Percentiles rank a stretch among this genome's conserved stretches.
Evolutionary conservation across 768 basidiomycete genomes (phyloP).

Genomic region (Leccinellum rugosiceps): DNA sequence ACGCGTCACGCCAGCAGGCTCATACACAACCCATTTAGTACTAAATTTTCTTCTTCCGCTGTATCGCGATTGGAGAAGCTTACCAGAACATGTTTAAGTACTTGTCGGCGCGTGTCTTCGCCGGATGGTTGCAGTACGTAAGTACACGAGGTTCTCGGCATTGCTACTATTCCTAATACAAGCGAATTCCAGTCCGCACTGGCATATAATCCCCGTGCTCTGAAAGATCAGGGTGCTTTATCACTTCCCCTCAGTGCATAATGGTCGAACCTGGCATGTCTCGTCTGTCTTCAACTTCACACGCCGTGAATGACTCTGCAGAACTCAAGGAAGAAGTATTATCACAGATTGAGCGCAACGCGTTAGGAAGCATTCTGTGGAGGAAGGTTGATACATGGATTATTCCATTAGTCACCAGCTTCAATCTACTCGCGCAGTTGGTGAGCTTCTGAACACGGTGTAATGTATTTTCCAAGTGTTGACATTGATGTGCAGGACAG

Average conservation of each 20-base stretch:
- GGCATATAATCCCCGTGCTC: too few relatives aligned
- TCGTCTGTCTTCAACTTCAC: neutral
- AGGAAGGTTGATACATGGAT: conserved; percentile 47
- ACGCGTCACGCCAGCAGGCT: too few relatives aligned
- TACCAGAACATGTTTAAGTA: too few relatives aligned
- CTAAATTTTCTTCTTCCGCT: too few relatives aligned
- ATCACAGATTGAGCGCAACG: conserved; percentile 4
- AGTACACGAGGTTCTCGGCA: too few relatives aligned
- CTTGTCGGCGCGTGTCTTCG: too few relatives aligned
- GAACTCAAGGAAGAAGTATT: conserved; percentile 3
- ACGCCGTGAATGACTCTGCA: neutral
- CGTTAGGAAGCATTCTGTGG: conserved; percentile 41
- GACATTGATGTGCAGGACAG: conserved; percentile 27
- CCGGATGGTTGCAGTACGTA: too few relatives aligned
- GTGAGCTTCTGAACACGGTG: conserved; percentile 30
- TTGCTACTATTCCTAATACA: too few relatives aligned
- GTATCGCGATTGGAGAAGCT: too few relatives aligned
- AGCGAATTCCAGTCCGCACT: too few relatives aligned
- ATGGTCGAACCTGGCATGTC: neutral
- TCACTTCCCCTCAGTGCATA: neutral
- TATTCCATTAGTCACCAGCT: conserved; percentile 47
- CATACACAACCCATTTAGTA: too few relatives aligned
- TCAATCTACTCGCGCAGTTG: conserved; percentile 45
- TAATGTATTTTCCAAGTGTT: neutral
- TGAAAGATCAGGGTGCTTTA: neutral